Percentiles rank a stretch among this genome's conserved stretches.
Conservation (phyloP, 805 yeast genomes). For the Lipomyces starkeyi region DNA sequence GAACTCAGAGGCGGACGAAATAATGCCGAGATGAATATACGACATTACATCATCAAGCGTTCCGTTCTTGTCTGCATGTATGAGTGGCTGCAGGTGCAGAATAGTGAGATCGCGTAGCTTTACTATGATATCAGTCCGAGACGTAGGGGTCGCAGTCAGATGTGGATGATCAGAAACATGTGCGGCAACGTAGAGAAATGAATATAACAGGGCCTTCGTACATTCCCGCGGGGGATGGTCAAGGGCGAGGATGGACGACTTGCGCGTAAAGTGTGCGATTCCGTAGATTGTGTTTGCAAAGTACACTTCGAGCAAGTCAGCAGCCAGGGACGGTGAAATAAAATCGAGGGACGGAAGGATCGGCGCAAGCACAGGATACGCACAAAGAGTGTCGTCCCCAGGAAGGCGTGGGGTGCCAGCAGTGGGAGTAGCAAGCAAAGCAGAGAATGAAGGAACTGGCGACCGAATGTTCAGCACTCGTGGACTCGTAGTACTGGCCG, state of each 20-base stretch:
- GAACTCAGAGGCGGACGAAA: slow-evolving; percentile 46
- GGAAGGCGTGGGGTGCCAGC: slow-evolving; percentile 21
- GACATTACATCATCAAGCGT: slow-evolving; percentile 45
- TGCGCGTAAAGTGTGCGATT: slow-evolving; percentile 41
- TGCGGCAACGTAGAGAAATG: slow-evolving; percentile 44
- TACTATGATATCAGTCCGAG: slow-evolving; percentile 40
- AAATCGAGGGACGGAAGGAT: slow-evolving; percentile 36
- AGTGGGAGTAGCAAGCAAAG: slow-evolving; percentile 27
- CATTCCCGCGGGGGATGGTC: slow-evolving; percentile 36
- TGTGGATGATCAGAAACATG: slow-evolving; percentile 45
- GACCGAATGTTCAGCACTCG: slow-evolving; percentile 29
- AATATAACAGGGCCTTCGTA: slow-evolving; percentile 40
- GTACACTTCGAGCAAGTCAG: slow-evolving; percentile 44
- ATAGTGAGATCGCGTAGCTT: slow-evolving; percentile 40
- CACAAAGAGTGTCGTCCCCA: slow-evolving; percentile 8
- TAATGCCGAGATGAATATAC: slow-evolving; percentile 44
- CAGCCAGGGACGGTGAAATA: slow-evolving; percentile 40
- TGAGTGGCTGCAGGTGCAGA: slow-evolving; percentile 39
- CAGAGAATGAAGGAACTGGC: slow-evolving; percentile 30
- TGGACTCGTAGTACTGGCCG: slow-evolving; percentile 27
- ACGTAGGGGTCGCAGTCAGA: slow-evolving; percentile 42
- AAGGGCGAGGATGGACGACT: slow-evolving; percentile 39
- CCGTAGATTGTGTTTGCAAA: slow-evolving; percentile 44
- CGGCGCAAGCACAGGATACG: slow-evolving; percentile 41
- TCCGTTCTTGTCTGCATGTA: slow-evolving; percentile 39